Evolutionary conservation across 2,329 filamentous ascomycete species (phyloP), one percentile per base, ranked within the genome.

Genomic region (Coniosporium tulheliwenetii): DNA sequence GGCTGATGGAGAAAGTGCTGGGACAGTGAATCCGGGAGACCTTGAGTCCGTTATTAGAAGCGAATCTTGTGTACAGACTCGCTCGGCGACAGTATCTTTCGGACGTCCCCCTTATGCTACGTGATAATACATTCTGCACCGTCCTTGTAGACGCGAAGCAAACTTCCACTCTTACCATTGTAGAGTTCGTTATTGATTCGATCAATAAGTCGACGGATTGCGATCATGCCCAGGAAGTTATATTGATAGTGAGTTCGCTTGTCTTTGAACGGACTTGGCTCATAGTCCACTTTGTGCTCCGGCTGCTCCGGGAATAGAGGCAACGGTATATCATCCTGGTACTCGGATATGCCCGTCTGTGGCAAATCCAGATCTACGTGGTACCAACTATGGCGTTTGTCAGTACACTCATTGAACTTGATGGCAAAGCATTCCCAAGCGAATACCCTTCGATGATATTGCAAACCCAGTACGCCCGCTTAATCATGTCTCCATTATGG

Each of bases 211-310:
- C 69, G 61, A 15, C 70, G 62, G 13, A 79, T 60, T 9, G 71
- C 69, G 36, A 78, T 70, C 49, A 77, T 73, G 0, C 73, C 75
- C 2, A 71, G 65, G 51, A 75, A 77, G 47, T 78, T 66, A 69
- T n/a, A n/a, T n/a, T n/a, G n/a, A n/a, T n/a, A n/a, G n/a, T n/a
- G n/a, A 8, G 61, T n/a, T n/a, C n/a, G 66, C 44, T 72, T 69
- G 14, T 58, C 61, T 10, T 63, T 49, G 43, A n/a, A n/a, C n/a
- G n/a, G n/a, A n/a, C n/a, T n/a, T n/a, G n/a, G n/a, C n/a, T n/a
- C n/a, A n/a, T n/a, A n/a, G n/a, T n/a, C n/a, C n/a, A 66, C 62
- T 45, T 43, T 8, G 10, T 34, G 19, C n/a, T 13, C 9, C 37
- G 19, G 46, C 71, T 66, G 10, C 65, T 62, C 32, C 8, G 12